Evolutionary conservation across 2,329 filamentous ascomycete genomes (phyloP).

Genomic region (Fusarium multiceps): DNA sequence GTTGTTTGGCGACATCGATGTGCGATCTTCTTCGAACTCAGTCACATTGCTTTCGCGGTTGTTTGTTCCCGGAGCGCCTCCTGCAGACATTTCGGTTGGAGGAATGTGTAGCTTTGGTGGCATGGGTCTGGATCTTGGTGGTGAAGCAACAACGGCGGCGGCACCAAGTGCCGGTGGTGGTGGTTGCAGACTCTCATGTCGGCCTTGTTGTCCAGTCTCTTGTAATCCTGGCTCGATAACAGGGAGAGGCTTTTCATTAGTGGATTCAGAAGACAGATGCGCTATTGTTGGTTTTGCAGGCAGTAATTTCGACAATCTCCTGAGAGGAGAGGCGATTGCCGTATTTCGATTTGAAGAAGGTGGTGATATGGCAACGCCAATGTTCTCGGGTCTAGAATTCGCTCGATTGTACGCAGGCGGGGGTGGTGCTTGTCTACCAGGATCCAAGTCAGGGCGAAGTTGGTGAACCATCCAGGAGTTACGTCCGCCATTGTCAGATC

Average conservation of each 20-base stretch:
- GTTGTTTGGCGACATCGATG: slow-evolving; percentile 51
- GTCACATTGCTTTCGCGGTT: slow-evolving; percentile 60
- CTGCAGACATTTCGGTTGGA: slow-evolving; percentile 7
- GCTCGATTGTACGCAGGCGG: slow-evolving; percentile 44
- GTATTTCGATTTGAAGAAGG: slow-evolving; percentile 37
- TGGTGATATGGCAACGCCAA: slow-evolving; percentile 60
- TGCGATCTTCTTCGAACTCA: slow-evolving; percentile 63
- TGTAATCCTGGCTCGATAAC: slow-evolving; percentile 26
- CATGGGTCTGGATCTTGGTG: slow-evolving; percentile 26
- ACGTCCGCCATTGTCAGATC: slow-evolving; percentile 36
- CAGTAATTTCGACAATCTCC: slow-evolving; percentile 57
- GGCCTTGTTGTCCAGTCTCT: slow-evolving; percentile 5
- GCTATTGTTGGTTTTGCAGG: slow-evolving; percentile 60
- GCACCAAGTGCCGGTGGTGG: slow-evolving; percentile 24
- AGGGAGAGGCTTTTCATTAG: slow-evolving; percentile 31
- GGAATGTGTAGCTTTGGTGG: slow-evolving; percentile 49
- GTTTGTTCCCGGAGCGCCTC: slow-evolving; percentile 6
- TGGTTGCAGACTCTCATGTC: slow-evolving; percentile 21
- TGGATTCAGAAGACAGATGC: slow-evolving; percentile 27
- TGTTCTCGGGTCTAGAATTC: slow-evolving; percentile 52
- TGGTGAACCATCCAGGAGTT: slow-evolving; percentile 47
- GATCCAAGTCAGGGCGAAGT: slow-evolving; percentile 36
- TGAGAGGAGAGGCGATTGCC: slow-evolving; percentile 41
- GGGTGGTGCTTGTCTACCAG: slow-evolving; percentile 34
- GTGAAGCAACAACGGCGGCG: slow-evolving; percentile 20